These are phyloP conservation scores for Aspergillus pseudotamarii DNA, from an alignment of 2,329 filamentous ascomycete genomes.

Conservation along the genomic window DNA sequence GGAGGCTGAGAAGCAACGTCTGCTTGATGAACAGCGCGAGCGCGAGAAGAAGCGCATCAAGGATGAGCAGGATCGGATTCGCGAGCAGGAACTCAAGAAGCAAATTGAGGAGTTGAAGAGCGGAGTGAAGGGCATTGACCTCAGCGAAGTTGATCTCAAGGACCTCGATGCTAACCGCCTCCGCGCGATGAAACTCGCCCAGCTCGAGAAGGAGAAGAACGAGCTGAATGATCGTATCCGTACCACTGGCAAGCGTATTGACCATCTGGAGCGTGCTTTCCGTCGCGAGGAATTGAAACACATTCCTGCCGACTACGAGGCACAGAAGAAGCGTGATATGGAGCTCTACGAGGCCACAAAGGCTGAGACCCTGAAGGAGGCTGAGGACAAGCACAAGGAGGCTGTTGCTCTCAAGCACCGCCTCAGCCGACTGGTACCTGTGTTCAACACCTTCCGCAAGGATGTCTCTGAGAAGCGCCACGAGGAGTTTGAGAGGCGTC, in stretches of 20 bases:
- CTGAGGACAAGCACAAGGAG: slow-evolving; percentile 87
- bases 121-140: slow-evolving; percentile 77
- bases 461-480: slow-evolving; percentile 83
- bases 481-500: slow-evolving; percentile 93
- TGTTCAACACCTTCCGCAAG: slow-evolving; percentile 81
- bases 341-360: slow-evolving; percentile 80
- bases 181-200: slow-evolving; percentile 90
- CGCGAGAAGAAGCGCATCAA: slow-evolving; percentile 84
- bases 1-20: slow-evolving; percentile 84
- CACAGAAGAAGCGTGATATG: slow-evolving; percentile 76
- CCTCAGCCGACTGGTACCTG: slow-evolving; percentile 78
- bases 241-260: slow-evolving; percentile 90
- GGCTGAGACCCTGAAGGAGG: slow-evolving; percentile 74
- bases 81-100: slow-evolving; percentile 91
- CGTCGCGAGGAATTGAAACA: slow-evolving; percentile 95
- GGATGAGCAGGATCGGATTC: slow-evolving; percentile 85
- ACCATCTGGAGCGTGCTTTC: slow-evolving; percentile 96
- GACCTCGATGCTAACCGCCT: slow-evolving; percentile 87
- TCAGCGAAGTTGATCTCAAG: slow-evolving; percentile 72
- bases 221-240: slow-evolving; percentile 89
- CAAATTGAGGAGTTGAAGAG: slow-evolving; percentile 90
- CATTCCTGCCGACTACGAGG: slow-evolving; percentile 79
- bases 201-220: slow-evolving; percentile 97
- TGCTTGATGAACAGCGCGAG: slow-evolving; percentile 89
- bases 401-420: slow-evolving; percentile 93